Conservation (phyloP, 2,329 filamentous ascomycete species). For the Curvularia sp. region DNA sequence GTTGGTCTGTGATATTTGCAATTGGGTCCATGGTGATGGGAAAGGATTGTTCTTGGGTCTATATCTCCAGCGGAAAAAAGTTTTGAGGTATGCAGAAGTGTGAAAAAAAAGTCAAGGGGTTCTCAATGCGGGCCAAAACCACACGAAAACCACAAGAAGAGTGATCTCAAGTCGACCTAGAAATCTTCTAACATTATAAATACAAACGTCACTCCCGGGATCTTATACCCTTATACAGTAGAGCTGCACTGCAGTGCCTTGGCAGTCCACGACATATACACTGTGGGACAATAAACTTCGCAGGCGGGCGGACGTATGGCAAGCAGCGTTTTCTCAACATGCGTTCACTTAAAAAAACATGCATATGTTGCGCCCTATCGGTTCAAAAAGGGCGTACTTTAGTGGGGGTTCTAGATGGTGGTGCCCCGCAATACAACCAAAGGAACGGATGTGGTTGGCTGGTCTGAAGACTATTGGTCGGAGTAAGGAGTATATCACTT, state of each 20-base stretch:
- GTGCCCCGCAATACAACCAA: background rate
- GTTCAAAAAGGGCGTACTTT: background rate
- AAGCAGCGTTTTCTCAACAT: background rate
- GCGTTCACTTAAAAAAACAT: background rate
- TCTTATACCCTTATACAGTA: conserved; percentile 3
- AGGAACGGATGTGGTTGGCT: background rate
- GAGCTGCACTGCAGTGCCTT: conserved; percentile 5
- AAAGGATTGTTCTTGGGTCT: background rate
- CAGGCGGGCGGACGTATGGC: background rate
- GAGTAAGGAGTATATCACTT: background rate
- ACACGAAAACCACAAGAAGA: background rate
- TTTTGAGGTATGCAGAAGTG: background rate
- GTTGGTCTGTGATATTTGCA: conserved; percentile 37
- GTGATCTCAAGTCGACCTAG: background rate
- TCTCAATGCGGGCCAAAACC: background rate
- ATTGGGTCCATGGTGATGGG: conserved; percentile 35
- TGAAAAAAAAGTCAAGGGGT: no score
- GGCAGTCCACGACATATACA: conserved; percentile 3
- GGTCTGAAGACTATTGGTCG: background rate
- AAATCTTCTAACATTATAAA: background rate
- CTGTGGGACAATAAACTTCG: background rate
- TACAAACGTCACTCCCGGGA: background rate
- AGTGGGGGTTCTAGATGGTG: conserved; percentile 1
- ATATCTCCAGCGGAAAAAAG: background rate
- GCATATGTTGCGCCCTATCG: conserved; percentile 9